phyloP scores from a whole-genome alignment of 768 basidiomycete species.

The Tephrocybe sp. region DNA sequence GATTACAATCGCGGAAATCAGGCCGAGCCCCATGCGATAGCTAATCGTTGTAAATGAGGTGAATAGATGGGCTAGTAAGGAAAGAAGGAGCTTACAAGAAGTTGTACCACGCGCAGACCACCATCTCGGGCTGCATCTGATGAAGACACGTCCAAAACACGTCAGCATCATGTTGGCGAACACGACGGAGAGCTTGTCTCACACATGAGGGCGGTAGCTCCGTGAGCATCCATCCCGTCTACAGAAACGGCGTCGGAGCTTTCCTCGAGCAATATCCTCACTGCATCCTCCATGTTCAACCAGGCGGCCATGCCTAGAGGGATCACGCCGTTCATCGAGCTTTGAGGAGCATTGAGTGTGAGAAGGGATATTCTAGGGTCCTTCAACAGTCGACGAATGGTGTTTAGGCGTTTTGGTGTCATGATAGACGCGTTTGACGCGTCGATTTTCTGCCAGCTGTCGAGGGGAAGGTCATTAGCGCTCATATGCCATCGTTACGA shows the following conservation, averaged over 20 bases:
- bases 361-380: conserved; percentile 62
- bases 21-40: conserved; percentile 70
- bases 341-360: conserved; percentile 72
- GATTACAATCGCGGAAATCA: conserved; percentile 69
- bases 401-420: conserved; percentile 52
- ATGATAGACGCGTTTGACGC: conserved; percentile 69
- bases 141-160: conserved; percentile 12
- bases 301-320: conserved; percentile 79
- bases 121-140: conserved; percentile 78
- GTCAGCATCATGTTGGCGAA: conserved; percentile 18
- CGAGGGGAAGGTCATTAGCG: conserved; percentile 1
- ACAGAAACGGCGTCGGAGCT: conserved; percentile 64
- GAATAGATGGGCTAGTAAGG: conserved; percentile 5
- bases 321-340: conserved; percentile 68
- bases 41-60: conserved; percentile 28
- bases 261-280: conserved; percentile 62
- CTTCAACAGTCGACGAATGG: conserved; percentile 52
- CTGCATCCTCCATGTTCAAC: conserved; percentile 61
- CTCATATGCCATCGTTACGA: conserved; percentile 2
- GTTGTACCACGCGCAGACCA: conserved; percentile 60
- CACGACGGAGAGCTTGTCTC: conserved; percentile 28
- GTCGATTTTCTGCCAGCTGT: conserved; percentile 68
- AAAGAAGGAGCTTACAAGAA: conserved; percentile 46
- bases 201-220: conserved; percentile 86
- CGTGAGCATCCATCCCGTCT: conserved; percentile 70